These are phyloP conservation scores for Rhipidocladum racemiflorum DNA, from an alignment of 176 grass and related monocot species.

Conservation along the genomic window DNA sequence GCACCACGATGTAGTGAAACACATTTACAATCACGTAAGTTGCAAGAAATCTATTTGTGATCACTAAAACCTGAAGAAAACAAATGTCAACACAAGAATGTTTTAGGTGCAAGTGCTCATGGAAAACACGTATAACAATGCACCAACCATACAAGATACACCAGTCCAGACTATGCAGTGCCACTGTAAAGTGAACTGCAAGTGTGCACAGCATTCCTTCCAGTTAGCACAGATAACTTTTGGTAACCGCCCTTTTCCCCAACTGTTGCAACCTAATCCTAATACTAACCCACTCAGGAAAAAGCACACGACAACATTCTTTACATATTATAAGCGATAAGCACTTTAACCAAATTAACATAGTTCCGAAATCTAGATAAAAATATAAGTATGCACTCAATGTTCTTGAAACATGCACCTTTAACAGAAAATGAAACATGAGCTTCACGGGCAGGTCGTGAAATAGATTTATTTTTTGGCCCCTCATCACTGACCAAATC, in stretches of 20 bases:
- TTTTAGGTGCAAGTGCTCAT: conserved; percentile 21
- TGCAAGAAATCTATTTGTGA: not conserved
- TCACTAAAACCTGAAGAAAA: not conserved
- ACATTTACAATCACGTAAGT: conserved; percentile 2
- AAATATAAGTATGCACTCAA: conserved; percentile 22
- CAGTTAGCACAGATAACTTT: not conserved
- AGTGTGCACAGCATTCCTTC: conserved; percentile 6
- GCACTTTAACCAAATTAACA: not conserved
- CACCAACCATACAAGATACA: not conserved
- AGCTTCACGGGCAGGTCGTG: conserved; percentile 40
- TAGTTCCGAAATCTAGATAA: not conserved
- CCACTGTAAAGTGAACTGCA: conserved; percentile 8
- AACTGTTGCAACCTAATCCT: not conserved
- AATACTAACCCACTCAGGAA: not conserved
- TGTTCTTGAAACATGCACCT: conserved; percentile 38
- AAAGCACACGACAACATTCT: not conserved
- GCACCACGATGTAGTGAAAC: conserved; percentile 13
- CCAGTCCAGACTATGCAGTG: not conserved
- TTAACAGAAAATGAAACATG: conserved; percentile 76
- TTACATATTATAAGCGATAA: conserved; percentile 4
- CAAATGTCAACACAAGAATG: conserved; percentile 1
- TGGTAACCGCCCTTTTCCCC: not conserved
- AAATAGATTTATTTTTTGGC: conserved; percentile 30
- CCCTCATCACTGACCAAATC: conserved; percentile 61
- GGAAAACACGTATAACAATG: conserved; percentile 9